phyloP scores from a whole-genome alignment of 805 yeast genomes.

The Yarrowia bubula region DNA sequence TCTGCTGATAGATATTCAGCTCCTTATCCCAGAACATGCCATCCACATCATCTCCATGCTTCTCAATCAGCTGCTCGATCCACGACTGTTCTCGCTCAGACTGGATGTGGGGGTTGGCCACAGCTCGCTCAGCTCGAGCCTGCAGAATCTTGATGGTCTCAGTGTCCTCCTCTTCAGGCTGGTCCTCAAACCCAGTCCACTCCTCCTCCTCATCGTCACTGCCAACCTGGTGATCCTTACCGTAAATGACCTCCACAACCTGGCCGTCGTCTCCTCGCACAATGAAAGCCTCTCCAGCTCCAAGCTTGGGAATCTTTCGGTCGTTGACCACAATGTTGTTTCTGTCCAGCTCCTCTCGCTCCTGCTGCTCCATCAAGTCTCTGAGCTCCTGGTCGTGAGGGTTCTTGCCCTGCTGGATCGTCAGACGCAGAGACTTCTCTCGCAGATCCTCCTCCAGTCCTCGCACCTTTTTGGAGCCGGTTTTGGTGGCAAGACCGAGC shows the following conservation, averaged over 20 bases:
- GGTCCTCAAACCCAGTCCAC: conserved; percentile 32
- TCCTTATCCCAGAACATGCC: conserved; percentile 92
- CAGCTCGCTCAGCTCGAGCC: conserved; percentile 48
- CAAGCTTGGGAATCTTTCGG: conserved; percentile 55
- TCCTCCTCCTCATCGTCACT: conserved; percentile 33
- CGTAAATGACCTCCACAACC: conserved; percentile 66
- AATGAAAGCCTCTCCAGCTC: conserved; percentile 58
- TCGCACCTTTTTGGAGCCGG: conserved; percentile 59
- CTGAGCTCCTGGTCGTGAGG: conserved; percentile 31
- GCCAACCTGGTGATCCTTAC: conserved; percentile 45
- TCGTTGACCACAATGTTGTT: conserved; percentile 42
- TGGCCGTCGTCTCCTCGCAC: conserved; percentile 68
- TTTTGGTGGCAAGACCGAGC: conserved; percentile 68
- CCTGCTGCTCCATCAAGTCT: conserved; percentile 10
- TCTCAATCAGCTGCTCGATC: conserved; percentile 60
- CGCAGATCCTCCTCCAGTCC: conserved; percentile 33
- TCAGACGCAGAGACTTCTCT: conserved; percentile 37
- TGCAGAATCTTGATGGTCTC: conserved; percentile 71
- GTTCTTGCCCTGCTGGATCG: conserved; percentile 21
- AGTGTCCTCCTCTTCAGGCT: conserved; percentile 38
- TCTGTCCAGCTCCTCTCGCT: conserved; percentile 33
- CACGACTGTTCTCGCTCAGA: conserved; percentile 75
- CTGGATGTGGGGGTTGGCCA: conserved; percentile 53
- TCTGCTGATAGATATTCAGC: conserved; percentile 76
- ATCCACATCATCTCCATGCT: conserved; percentile 83